Percentiles rank a stretch among this genome's conserved stretches.
phyloP scores from a whole-genome alignment of 2,329 filamentous ascomycete genomes.

The Botrytis tulipae region DNA sequence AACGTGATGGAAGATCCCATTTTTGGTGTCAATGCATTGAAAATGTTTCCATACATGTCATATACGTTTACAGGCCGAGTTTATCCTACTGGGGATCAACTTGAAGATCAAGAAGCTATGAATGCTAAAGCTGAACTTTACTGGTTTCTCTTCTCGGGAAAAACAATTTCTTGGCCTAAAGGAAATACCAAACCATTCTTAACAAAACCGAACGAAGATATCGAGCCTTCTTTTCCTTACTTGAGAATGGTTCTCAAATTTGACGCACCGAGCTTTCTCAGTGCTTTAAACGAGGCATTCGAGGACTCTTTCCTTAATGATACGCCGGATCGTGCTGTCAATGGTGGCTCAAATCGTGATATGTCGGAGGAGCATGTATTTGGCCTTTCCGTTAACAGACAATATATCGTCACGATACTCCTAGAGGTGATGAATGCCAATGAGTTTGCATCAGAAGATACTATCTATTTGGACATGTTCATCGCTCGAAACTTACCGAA shows the following conservation, averaged over 20 bases:
- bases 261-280: constrained; percentile 88
- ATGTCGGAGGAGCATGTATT: constrained; percentile 65
- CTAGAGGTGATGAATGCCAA: constrained; percentile 82
- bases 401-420: constrained; percentile 88
- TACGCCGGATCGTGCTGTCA: constrained; percentile 60
- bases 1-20: constrained; percentile 59
- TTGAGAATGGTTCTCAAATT: constrained; percentile 82
- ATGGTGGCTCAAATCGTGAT: constrained; percentile 49
- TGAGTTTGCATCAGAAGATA: constrained; percentile 76
- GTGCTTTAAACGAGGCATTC: constrained; percentile 94
- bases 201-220: constrained; percentile 54
- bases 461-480: constrained; percentile 97
- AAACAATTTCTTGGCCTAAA: constrained; percentile 71
- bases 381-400: constrained; percentile 75
- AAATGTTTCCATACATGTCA: constrained; percentile 92
- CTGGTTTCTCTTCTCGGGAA: constrained; percentile 88
- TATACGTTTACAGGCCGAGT: constrained; percentile 84
- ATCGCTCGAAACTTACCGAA: constrained; percentile 94
- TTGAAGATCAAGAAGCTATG: constrained; percentile 69
- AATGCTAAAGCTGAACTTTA: constrained; percentile 87
- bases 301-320: constrained; percentile 93
- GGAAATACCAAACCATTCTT: constrained; percentile 59
- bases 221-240: constrained; percentile 80
- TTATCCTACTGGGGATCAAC: constrained; percentile 80
- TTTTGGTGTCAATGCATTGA: constrained; percentile 71